Evolutionary conservation across 2,329 filamentous ascomycete genomes (phyloP).

Genomic region (Fusarium tjaetaba): DNA sequence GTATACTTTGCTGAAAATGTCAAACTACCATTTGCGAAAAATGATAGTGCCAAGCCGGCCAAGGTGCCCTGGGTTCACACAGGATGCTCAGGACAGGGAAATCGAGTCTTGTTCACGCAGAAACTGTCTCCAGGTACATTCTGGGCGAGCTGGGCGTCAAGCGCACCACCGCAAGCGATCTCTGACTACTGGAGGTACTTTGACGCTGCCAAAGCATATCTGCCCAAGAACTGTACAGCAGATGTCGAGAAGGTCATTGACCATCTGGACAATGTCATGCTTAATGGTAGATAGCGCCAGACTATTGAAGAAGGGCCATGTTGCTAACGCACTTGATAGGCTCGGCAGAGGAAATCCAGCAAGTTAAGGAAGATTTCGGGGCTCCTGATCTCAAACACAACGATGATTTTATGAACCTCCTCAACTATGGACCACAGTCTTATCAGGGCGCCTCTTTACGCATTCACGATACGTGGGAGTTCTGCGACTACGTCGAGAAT

Average conservation of each 20-base stretch:
- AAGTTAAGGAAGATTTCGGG: neutral
- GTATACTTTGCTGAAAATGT: neutral
- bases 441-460: neutral
- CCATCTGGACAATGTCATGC: neutral
- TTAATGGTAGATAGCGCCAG: neutral
- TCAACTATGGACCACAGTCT: neutral
- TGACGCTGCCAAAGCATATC: neutral
- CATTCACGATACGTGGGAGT: neutral
- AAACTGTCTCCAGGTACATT: neutral
- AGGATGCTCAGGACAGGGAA: neutral
- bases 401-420: slow-evolving; percentile 2
- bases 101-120: neutral
- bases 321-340: neutral
- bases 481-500: slow-evolving; percentile 8
- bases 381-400: neutral
- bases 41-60: neutral
- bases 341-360: neutral
- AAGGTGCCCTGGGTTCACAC: slow-evolving; percentile 2
- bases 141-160: neutral
- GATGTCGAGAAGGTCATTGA: slow-evolving; percentile 1
- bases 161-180: neutral
- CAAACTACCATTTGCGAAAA: neutral
- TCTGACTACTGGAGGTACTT: slow-evolving; percentile 3
- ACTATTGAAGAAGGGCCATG: no score
- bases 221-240: slow-evolving; percentile 1